Base-by-base conservation (phyloP, 202 grass and related monocot genomes). In the Elaeis oleifera region DNA sequence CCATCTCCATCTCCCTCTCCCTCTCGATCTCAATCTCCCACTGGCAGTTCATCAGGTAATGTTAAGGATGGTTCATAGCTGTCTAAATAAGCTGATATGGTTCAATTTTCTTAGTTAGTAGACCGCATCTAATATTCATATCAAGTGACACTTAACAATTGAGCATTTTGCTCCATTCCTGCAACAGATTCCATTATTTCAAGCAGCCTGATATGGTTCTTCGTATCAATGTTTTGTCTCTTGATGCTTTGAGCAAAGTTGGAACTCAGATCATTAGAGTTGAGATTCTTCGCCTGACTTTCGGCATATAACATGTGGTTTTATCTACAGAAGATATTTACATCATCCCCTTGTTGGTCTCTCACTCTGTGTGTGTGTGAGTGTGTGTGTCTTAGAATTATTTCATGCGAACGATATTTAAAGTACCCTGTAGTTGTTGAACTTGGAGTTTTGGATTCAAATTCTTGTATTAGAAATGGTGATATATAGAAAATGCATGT, bases 31-130 rank as follows among this genome's bases (percentile, higher is more conserved):
- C 23, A 52, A 59, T 22, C 39, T 69, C 57, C 79, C 81, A 36
- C 6, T 2, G 32, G 7, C 6, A 36, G 32, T 36, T 36, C 32
- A 36, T 36, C 32, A 36, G 32, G 32, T 36, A 1, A 36, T 64
- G 80, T 69, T 51, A 84, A 69, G 16, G 71, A 68, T 60, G 16
- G 50, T 49, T 58, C 53, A 58, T 71, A 6, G 20, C 54, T 50
- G 23, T 28, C 27, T 5, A 28, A 28, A 24, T 24, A 24, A 24
- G 27, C 4, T 28, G 27, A 28, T 28, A 28, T 4, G 4, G 5
- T 28, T 28, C 27, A 4, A 4, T 28, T 5, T 28, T 28, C 27
- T 28, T 28, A 28, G 0, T 28, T 28, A 28, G 27, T 36, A 36
- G 7, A 9, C 2, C 1, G 1, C 7, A 36, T 9, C 32, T 9